A percentile compares a stretch with the other conserved stretches of the same genome.
These are phyloP conservation scores for Limnanthes douglasii DNA, from an alignment of 345 rosid genomes.

Conservation along the genomic window DNA sequence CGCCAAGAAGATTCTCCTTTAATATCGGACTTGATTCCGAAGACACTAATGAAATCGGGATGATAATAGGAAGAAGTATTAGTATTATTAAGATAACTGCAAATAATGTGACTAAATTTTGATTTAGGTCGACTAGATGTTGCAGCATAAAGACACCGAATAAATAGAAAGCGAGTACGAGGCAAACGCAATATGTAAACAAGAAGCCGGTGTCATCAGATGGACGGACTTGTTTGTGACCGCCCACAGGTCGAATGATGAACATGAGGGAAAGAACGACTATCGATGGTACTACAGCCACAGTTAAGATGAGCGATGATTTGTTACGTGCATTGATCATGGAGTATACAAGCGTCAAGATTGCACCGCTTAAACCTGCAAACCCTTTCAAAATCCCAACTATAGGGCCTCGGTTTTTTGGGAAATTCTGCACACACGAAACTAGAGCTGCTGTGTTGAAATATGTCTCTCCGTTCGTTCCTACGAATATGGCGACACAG, in stretches of 20 bases:
- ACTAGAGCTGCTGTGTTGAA: slow-evolving; percentile 72
- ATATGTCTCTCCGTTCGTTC: slow-evolving; percentile 85
- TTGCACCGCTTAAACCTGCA: slow-evolving; percentile 89
- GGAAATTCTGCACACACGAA: slow-evolving; percentile 82
- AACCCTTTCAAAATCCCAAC: slow-evolving; percentile 86
- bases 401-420: slow-evolving; percentile 63
- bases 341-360: slow-evolving; percentile 59
- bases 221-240: slow-evolving; percentile 30
- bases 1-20: slow-evolving; percentile 12
- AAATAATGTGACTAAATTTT: slow-evolving; percentile 20
- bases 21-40: slow-evolving; percentile 16
- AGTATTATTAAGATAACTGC: slow-evolving; percentile 32
- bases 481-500: slow-evolving; percentile 51
- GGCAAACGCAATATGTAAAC: slow-evolving; percentile 38
- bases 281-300: slow-evolving; percentile 58
- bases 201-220: slow-evolving; percentile 36
- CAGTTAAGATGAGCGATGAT: slow-evolving; percentile 56
- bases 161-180: slow-evolving; percentile 50
- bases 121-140: slow-evolving; percentile 37
- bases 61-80: slow-evolving; percentile 34
- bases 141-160: slow-evolving; percentile 51
- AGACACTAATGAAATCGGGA: slow-evolving; percentile 38
- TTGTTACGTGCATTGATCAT: slow-evolving; percentile 43
- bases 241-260: slow-evolving; percentile 53
- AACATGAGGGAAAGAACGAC: slow-evolving; percentile 49